Conservation (phyloP, 176 grass and related monocot species). For the Lolium perenne region DNA sequence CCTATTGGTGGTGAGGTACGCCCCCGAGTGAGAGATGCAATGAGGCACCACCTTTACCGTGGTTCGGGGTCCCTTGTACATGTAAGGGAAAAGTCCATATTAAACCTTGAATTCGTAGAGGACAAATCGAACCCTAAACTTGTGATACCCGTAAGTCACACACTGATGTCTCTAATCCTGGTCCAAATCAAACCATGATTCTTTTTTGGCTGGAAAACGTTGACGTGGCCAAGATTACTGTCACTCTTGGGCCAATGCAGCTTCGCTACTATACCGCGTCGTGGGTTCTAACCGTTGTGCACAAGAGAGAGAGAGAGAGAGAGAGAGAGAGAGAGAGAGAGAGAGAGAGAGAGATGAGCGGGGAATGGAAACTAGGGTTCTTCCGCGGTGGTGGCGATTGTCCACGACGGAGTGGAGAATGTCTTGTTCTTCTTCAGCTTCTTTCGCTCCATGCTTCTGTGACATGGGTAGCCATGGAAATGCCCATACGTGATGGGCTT, state of each 20-base stretch:
- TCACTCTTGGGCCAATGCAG: neutral
- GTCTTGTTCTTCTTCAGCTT: neutral
- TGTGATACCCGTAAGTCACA: neutral
- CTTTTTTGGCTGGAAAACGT: neutral
- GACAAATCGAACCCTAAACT: neutral
- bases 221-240: neutral
- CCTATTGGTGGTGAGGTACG: too few species aligned
- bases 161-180: neutral
- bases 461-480: too few species aligned
- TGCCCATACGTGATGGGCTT: too few species aligned
- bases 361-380: neutral
- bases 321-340: neutral
- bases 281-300: neutral
- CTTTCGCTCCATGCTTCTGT: neutral
- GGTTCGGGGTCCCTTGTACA: too few species aligned
- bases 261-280: fast-evolving
- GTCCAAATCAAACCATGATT: neutral
- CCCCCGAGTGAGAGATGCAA: too few species aligned
- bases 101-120: too few species aligned
- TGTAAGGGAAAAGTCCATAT: too few species aligned
- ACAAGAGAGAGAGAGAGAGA: too few species aligned
- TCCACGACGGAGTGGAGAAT: neutral
- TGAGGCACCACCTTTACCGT: too few species aligned
- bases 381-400: neutral
- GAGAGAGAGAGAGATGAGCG: too few species aligned